Conservation (phyloP, 495 filamentous ascomycete genomes). For the Evernia prunastri region DNA sequence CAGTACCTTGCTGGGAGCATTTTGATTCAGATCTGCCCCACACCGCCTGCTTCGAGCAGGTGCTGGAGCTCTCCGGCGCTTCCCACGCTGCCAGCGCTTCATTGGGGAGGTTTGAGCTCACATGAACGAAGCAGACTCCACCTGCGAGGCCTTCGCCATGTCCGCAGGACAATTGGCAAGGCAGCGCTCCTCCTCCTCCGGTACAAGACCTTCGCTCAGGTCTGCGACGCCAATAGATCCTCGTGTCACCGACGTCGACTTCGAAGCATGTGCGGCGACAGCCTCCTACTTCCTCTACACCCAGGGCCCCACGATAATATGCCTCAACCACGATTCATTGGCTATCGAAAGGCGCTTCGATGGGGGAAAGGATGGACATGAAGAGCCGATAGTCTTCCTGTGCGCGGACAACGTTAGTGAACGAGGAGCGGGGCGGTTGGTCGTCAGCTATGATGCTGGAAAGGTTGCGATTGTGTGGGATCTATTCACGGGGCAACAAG, state of each 20-base stretch:
- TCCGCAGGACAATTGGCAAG: slow-evolving; percentile 45
- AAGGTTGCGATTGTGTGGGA: slow-evolving; percentile 97
- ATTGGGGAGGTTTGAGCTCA: slow-evolving; percentile 6
- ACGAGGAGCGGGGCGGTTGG: slow-evolving; percentile 71
- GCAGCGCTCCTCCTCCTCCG: slow-evolving; percentile 55
- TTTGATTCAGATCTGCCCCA: background rate
- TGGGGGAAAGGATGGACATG: slow-evolving; percentile 46
- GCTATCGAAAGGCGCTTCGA: slow-evolving; percentile 84
- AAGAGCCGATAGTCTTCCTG: slow-evolving; percentile 73
- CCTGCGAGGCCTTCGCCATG: slow-evolving; percentile 37
- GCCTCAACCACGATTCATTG: slow-evolving; percentile 84
- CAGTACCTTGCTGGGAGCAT: slow-evolving; percentile 12
- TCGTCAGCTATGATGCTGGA: slow-evolving; percentile 87
- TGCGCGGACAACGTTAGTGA: slow-evolving; percentile 92
- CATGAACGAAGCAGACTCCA: slow-evolving; percentile 17
- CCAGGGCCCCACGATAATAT: slow-evolving; percentile 69
- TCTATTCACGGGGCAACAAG: slow-evolving; percentile 81
- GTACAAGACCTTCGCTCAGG: slow-evolving; percentile 45
- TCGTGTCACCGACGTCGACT: slow-evolving; percentile 47
- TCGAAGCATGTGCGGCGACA: slow-evolving; percentile 81
- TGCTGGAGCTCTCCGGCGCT: slow-evolving; percentile 11
- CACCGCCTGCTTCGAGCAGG: background rate
- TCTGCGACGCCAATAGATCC: slow-evolving; percentile 44
- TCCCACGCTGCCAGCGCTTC: slow-evolving; percentile 16
- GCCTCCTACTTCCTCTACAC: slow-evolving; percentile 82